These are phyloP conservation scores for Ceriops tagal DNA, from an alignment of 345 rosid species.

Conservation along the genomic window DNA sequence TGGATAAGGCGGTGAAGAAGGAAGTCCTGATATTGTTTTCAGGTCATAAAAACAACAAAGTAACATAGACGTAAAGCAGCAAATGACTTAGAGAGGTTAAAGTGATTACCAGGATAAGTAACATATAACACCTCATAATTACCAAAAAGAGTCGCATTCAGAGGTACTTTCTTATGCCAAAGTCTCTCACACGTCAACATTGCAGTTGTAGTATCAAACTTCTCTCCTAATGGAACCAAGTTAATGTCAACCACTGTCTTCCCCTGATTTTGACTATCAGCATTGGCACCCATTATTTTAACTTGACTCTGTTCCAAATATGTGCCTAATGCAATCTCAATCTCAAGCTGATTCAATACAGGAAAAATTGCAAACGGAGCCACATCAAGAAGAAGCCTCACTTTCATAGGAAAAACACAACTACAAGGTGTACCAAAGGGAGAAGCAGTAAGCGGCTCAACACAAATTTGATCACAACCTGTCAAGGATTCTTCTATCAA, in stretches of 20 bases:
- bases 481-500: constrained; percentile 30
- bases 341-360: constrained; percentile 79
- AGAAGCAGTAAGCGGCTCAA: constrained; percentile 81
- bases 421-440: constrained; percentile 97
- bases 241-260: constrained; percentile 78
- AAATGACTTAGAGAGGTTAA: constrained; percentile 16
- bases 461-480: constrained; percentile 91
- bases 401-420: constrained; percentile 95
- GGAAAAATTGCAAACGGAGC: constrained; percentile 88
- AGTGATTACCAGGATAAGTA: constrained; percentile 75
- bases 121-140: constrained; percentile 67
- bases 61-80: constrained; percentile 14
- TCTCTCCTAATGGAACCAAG: constrained; percentile 97
- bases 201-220: constrained; percentile 95
- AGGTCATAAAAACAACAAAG: constrained; percentile 20
- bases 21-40: constrained; percentile 52
- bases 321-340: constrained; percentile 91
- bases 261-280: constrained; percentile 89
- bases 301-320: constrained; percentile 97
- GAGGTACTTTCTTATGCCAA: constrained; percentile 65
- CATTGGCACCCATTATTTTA: constrained; percentile 94
- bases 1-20: constrained; percentile 74
- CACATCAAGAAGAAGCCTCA: constrained; percentile 74
- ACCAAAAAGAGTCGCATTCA: constrained; percentile 78
- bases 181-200: constrained; percentile 70